A percentile compares a stretch with the other conserved stretches of the same genome.
phyloP scores from a whole-genome alignment of 2,329 filamentous ascomycete genomes.

The Sporothrix globosa region DNA sequence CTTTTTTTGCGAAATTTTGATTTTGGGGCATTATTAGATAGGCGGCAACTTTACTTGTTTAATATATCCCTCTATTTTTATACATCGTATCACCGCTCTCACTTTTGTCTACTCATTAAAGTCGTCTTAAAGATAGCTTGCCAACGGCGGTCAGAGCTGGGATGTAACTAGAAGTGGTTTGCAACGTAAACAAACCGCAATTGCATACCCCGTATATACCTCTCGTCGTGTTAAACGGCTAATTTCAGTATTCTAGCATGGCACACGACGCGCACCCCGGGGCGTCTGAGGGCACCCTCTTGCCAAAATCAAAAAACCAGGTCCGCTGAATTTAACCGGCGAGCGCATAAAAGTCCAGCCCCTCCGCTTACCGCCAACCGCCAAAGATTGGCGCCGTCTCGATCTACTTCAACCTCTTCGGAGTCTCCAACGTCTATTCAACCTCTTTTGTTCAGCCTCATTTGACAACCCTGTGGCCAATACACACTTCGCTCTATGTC shows the following conservation, averaged over 20 bases:
- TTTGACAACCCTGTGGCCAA: not conserved
- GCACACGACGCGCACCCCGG: too few relatives aligned
- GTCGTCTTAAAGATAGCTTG: not conserved
- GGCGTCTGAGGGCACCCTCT: not conserved
- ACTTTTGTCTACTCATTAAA: not conserved
- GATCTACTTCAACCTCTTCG: not conserved
- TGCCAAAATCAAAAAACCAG: slow-evolving; percentile 9
- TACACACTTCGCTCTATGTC: too few relatives aligned
- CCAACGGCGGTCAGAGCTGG: not conserved
- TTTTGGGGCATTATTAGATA: not conserved
- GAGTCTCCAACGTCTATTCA: not conserved
- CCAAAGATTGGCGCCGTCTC: slow-evolving; percentile 11
- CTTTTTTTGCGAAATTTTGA: not conserved
- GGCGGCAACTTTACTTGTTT: too few relatives aligned
- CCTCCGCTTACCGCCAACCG: slow-evolving; percentile 15
- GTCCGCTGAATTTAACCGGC: slow-evolving; percentile 17
- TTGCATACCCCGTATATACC: not conserved
- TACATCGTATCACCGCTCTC: not conserved
- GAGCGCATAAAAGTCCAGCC: slow-evolving; percentile 18
- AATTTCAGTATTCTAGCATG: not conserved
- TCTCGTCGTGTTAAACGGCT: not conserved
- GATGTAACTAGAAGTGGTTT: not conserved
- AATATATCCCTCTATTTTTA: too few relatives aligned
- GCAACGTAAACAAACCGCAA: not conserved
- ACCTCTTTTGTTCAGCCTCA: not conserved